phyloP scores from a whole-genome alignment of 192 early-diverging fungal species.

The Linnemannia elongata region DNA sequence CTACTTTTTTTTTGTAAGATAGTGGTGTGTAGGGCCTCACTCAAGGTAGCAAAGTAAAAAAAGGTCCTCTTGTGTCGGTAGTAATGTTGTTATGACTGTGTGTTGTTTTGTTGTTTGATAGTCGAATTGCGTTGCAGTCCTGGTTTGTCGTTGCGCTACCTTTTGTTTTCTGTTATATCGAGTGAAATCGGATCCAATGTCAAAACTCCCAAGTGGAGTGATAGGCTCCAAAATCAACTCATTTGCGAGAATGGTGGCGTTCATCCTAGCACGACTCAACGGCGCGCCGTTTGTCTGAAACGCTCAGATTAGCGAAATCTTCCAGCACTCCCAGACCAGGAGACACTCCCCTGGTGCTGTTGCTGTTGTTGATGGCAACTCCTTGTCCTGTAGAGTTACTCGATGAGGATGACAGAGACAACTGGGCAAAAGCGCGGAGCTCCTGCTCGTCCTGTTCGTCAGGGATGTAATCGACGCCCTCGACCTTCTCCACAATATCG shows the following conservation, averaged over 20 bases:
- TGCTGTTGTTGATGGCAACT: background rate
- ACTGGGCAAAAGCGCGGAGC: background rate
- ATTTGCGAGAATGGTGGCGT: background rate
- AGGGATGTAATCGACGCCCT: slow-evolving; percentile 34
- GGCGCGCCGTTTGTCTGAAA: slow-evolving; percentile 23
- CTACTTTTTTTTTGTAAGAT: background rate
- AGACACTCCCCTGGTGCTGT: background rate
- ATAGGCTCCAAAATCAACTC: background rate
- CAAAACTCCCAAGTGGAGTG: background rate
- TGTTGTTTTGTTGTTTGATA: background rate
- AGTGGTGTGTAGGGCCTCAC: background rate
- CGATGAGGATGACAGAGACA: background rate
- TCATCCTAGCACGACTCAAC: slow-evolving; percentile 15
- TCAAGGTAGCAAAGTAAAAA: background rate
- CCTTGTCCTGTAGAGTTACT: background rate
- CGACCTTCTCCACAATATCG: slow-evolving; percentile 31
- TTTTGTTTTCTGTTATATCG: background rate
- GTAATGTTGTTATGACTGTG: background rate
- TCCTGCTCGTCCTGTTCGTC: slow-evolving; percentile 40
- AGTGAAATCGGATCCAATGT: background rate
- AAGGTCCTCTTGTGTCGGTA: background rate
- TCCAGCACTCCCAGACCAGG: slow-evolving; percentile 5
- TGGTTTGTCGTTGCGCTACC: background rate
- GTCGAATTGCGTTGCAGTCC: background rate
- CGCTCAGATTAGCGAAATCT: slow-evolving; percentile 26